These are phyloP conservation scores for Chaetomium olivaceum DNA, from an alignment of 2,329 filamentous ascomycete genomes.

Conservation along the genomic window DNA sequence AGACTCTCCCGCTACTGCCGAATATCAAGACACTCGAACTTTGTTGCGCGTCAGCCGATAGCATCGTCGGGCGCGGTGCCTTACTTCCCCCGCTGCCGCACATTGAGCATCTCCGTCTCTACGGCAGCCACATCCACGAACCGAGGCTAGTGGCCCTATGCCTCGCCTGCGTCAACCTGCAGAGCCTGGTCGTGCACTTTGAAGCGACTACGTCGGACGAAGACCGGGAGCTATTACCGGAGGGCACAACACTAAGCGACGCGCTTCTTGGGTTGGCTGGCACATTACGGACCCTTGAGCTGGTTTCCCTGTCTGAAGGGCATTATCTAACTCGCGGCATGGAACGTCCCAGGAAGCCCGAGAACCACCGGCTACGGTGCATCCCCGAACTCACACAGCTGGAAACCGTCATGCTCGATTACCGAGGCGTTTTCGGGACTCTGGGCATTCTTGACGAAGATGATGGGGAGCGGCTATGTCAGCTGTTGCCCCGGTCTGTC, in stretches of 20 bases:
- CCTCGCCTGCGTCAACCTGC: conserved; percentile 31
- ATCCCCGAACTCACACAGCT: conserved; percentile 31
- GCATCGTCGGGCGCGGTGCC: conserved; percentile 8
- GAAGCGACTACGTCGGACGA: conserved; percentile 32
- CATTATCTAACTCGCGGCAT: conserved; percentile 35
- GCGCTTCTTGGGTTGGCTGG: conserved; percentile 28
- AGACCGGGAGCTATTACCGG: conserved; percentile 32
- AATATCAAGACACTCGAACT: conserved; percentile 33
- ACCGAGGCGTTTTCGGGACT: conserved; percentile 35
- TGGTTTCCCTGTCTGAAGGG: conserved; percentile 33
- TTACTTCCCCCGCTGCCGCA: conserved; percentile 30
- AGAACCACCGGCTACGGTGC: conserved; percentile 35
- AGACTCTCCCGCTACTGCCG: conserved; percentile 23
- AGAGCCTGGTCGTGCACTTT: conserved; percentile 35
- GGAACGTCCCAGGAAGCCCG: conserved; percentile 34
- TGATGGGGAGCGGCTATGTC: conserved; percentile 34
- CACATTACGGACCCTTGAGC: conserved; percentile 30
- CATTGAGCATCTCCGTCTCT: conserved; percentile 33
- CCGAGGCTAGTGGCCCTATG: conserved; percentile 32
- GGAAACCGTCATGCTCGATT: conserved; percentile 33
- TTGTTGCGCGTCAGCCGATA: conserved; percentile 30
- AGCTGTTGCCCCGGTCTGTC: conserved; percentile 32
- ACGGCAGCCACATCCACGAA: conserved; percentile 35
- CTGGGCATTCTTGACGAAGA: conserved; percentile 35
- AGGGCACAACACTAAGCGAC: conserved; percentile 33